phyloP scores from a whole-genome alignment of 2,329 filamentous ascomycete genomes.

The Phaeosphaeriaceae sp. region DNA sequence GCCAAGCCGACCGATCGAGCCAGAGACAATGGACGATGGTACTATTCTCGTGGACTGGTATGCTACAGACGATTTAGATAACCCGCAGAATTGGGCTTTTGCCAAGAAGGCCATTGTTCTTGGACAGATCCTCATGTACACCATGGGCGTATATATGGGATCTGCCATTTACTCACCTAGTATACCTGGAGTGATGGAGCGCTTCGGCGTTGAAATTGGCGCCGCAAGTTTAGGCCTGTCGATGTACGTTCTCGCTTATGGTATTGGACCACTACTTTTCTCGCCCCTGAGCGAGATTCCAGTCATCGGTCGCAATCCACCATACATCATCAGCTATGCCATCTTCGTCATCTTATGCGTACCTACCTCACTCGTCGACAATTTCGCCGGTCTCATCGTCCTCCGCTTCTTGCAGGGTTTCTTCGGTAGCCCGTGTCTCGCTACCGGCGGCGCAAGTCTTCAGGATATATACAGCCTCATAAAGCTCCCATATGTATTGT shows the following conservation, averaged over 20 bases:
- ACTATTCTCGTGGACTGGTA: conserved; percentile 55
- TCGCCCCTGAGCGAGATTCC: conserved; percentile 72
- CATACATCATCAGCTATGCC: conserved; percentile 71
- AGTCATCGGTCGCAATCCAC: conserved; percentile 68
- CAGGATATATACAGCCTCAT: conserved; percentile 50
- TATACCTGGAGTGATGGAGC: conserved; percentile 55
- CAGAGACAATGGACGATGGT: conserved; percentile 44
- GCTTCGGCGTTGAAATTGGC: conserved; percentile 60
- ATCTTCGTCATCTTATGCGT: conserved; percentile 72
- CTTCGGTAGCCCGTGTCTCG: conserved; percentile 48
- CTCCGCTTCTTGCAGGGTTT: conserved; percentile 51
- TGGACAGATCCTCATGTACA: conserved; percentile 61
- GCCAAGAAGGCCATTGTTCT: conserved; percentile 47
- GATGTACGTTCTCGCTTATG: conserved; percentile 67
- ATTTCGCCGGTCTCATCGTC: conserved; percentile 68
- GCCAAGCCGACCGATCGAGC: conserved; percentile 44
- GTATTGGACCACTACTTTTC: conserved; percentile 69
- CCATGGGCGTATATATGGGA: conserved; percentile 64
- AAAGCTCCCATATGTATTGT: conserved; percentile 54
- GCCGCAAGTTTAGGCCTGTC: conserved; percentile 64
- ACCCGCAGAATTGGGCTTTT: conserved; percentile 50
- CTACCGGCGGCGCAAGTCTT: conserved; percentile 47
- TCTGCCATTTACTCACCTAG: conserved; percentile 59
- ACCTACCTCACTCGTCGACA: conserved; percentile 67
- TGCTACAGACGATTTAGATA: conserved; percentile 47